Conservation (phyloP, 345 rosid species). For the Aegle marmelos region DNA sequence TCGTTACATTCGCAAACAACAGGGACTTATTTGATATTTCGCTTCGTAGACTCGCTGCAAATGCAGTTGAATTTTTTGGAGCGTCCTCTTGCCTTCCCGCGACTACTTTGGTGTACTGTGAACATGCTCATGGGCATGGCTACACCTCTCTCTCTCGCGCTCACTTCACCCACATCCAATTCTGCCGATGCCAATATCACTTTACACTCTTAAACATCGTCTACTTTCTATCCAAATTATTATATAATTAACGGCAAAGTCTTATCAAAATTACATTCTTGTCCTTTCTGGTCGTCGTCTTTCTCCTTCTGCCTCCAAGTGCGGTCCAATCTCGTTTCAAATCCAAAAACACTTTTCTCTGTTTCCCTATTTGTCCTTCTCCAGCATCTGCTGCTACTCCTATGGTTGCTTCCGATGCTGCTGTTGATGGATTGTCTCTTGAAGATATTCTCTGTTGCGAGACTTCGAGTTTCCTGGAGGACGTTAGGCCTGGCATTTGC, state of each 20-base stretch:
- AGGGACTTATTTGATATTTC: too few species aligned
- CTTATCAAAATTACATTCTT: slow-evolving; percentile 27
- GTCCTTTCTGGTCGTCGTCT: slow-evolving; percentile 55
- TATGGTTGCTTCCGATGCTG: slow-evolving; percentile 17
- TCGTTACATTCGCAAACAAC: too few species aligned
- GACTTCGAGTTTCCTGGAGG: slow-evolving; percentile 75
- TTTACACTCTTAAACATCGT: too few species aligned
- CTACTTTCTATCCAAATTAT: slow-evolving; percentile 10
- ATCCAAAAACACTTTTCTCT: slow-evolving; percentile 24
- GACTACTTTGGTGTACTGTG: too few species aligned
- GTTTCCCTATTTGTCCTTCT: slow-evolving; percentile 17
- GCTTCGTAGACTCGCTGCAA: too few species aligned
- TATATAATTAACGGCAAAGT: slow-evolving; percentile 23
- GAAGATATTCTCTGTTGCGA: slow-evolving; percentile 58
- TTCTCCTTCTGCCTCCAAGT: slow-evolving; percentile 36
- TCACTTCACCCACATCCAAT: too few species aligned
- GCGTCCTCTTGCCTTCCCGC: too few species aligned
- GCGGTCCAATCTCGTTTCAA: slow-evolving; percentile 7
- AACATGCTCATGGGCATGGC: too few species aligned
- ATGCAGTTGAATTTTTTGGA: too few species aligned
- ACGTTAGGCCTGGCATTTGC: slow-evolving; percentile 76
- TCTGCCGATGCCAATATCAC: too few species aligned
- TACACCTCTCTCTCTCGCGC: too few species aligned
- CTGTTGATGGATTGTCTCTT: slow-evolving; percentile 22
- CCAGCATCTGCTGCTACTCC: neutral